Evolutionary conservation across 2,329 filamentous ascomycete species (phyloP).

Genomic region (Fusarium sp.): DNA sequence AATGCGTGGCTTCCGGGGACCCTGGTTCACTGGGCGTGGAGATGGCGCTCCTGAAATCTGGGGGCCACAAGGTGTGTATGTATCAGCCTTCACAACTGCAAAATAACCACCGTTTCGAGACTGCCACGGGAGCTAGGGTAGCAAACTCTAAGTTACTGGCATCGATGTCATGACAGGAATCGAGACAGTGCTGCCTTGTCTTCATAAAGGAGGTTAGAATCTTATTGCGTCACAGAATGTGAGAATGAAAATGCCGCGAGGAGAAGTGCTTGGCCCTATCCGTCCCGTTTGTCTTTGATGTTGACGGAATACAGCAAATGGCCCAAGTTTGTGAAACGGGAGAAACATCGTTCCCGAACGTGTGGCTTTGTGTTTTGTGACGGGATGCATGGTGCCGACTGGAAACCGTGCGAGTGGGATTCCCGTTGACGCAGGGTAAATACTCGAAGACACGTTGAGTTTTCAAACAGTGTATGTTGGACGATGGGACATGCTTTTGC

Average conservation of each 20-base stretch:
- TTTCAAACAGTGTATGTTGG: slow-evolving; percentile 1
- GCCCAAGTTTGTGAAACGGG: slow-evolving; percentile 8
- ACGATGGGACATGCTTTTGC: background rate
- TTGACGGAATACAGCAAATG: background rate
- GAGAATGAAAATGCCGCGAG: background rate
- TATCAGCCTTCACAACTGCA: slow-evolving; percentile 4
- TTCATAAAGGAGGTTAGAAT: background rate
- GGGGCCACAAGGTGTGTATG: slow-evolving; percentile 38
- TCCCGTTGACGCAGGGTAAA: background rate
- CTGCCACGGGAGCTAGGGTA: slow-evolving; percentile 15
- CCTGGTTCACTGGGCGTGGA: slow-evolving; percentile 23
- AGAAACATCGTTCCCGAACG: slow-evolving; percentile 3
- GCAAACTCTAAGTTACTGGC: slow-evolving; percentile 6
- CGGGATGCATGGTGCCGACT: slow-evolving; percentile 27
- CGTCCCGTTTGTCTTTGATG: background rate
- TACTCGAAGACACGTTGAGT: background rate
- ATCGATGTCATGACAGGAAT: background rate
- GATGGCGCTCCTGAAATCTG: slow-evolving; percentile 45
- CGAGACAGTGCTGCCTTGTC: background rate
- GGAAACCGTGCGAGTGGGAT: slow-evolving; percentile 34
- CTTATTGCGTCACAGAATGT: background rate
- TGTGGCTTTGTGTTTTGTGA: slow-evolving; percentile 9
- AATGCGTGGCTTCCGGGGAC: slow-evolving; percentile 27
- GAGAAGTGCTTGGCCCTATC: background rate
- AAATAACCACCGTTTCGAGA: slow-evolving; percentile 16